Percentiles rank a stretch among this genome's conserved stretches.
phyloP scores from a whole-genome alignment of 352 stramenopile genomes.

The Phytophthora melonis region DNA sequence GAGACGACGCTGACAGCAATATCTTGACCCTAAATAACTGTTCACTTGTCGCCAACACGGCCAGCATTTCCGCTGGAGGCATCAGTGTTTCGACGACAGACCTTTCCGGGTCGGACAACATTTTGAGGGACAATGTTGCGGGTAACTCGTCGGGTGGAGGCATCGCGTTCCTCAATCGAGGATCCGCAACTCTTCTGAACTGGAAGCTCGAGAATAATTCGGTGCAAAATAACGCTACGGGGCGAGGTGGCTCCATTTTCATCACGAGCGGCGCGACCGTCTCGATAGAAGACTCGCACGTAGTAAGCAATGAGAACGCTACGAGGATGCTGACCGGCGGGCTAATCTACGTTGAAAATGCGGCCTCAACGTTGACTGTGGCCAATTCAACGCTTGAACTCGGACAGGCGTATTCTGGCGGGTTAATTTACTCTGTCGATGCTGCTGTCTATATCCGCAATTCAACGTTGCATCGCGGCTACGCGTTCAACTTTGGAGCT shows the following conservation, averaged over 20 bases:
- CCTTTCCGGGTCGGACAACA: conserved; percentile 29
- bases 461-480: conserved; percentile 43
- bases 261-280: conserved; percentile 27
- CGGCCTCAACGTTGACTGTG: conserved; percentile 39
- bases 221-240: conserved; percentile 14
- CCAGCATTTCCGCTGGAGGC: conserved; percentile 33
- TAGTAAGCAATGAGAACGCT: conserved; percentile 46
- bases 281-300: conserved; percentile 35
- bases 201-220: conserved; percentile 57
- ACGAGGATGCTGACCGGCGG: conserved; percentile 44
- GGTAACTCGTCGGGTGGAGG: conserved; percentile 37
- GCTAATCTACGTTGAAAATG: conserved; percentile 53
- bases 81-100: conserved; percentile 42
- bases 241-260: conserved; percentile 40
- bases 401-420: conserved; percentile 53
- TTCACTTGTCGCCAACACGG: conserved; percentile 34
- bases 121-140: conserved; percentile 31
- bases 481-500: conserved; percentile 63
- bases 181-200: conserved; percentile 21
- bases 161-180: conserved; percentile 33
- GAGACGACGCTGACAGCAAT: conserved; percentile 14
- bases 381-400: conserved; percentile 48
- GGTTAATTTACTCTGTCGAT: conserved; percentile 52
- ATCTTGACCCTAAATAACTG: conserved; percentile 32
- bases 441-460: conserved; percentile 40